These are phyloP conservation scores for Thalassiosira mediterranea DNA, from an alignment of 352 stramenopile genomes.

Conservation along the genomic window DNA sequence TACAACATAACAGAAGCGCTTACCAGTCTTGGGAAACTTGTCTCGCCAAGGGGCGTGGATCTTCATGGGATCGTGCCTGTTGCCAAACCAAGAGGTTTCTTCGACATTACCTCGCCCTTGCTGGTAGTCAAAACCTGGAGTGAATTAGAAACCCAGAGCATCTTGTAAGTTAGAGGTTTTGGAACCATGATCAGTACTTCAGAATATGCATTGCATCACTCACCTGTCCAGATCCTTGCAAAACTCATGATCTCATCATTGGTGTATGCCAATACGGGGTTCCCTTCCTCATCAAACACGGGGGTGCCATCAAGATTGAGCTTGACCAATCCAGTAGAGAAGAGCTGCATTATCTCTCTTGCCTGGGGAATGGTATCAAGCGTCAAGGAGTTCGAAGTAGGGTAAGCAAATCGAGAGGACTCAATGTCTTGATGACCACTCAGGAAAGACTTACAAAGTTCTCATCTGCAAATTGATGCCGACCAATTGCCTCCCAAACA, in stretches of 20 bases:
- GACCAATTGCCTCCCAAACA: conserved; percentile 47
- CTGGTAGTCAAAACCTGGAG: conserved; percentile 62
- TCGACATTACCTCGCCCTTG: conserved; percentile 63
- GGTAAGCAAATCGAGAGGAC: too few relatives aligned
- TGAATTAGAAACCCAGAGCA: background rate
- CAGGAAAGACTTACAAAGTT: conserved; percentile 69
- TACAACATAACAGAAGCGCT: too few relatives aligned
- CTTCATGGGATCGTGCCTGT: conserved; percentile 77
- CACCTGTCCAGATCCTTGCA: conserved; percentile 72
- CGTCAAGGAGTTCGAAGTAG: too few relatives aligned
- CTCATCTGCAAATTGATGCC: conserved; percentile 58
- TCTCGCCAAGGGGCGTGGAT: conserved; percentile 69
- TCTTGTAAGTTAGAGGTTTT: too few relatives aligned
- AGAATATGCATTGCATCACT: too few relatives aligned
- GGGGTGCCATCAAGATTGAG: conserved; percentile 75
- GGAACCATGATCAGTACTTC: too few relatives aligned
- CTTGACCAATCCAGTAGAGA: conserved; percentile 70
- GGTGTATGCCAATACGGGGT: conserved; percentile 64
- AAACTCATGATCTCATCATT: conserved; percentile 82
- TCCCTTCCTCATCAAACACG: conserved; percentile 55
- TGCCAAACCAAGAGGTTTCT: conserved; percentile 51
- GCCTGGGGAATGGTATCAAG: background rate
- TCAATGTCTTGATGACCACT: too few relatives aligned
- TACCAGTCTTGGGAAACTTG: conserved; percentile 76
- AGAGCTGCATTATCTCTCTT: conserved; percentile 73